Evolutionary conservation across 176 grass and related monocot genomes (phyloP).

Genomic region (Phoenix dactylifera): DNA sequence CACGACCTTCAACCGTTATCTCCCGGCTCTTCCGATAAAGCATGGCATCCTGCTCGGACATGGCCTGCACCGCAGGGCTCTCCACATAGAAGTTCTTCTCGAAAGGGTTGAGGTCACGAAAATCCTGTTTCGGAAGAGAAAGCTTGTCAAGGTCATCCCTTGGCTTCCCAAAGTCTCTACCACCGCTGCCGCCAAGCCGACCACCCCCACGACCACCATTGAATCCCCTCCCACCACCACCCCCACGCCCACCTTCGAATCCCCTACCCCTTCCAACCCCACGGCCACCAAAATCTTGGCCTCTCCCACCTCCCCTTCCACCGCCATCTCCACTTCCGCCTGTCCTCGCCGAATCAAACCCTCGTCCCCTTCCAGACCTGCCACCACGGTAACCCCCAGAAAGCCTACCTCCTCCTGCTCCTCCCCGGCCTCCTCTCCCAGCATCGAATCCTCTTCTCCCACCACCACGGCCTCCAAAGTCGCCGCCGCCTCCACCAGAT

Average conservation of each 20-base stretch:
- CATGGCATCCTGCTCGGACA: conserved; percentile 61
- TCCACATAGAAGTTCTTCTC: conserved; percentile 97
- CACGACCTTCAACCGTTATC: conserved; percentile 65
- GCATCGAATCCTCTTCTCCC: too few species aligned
- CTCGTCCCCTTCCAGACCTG: conserved; percentile 9
- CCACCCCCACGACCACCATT: conserved; percentile 16
- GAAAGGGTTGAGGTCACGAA: conserved; percentile 67
- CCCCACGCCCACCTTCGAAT: conserved; percentile 10
- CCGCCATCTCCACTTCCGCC: conserved; percentile 12
- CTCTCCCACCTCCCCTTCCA: conserved; percentile 10
- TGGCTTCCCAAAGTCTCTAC: conserved; percentile 35
- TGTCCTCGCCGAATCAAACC: conserved; percentile 10
- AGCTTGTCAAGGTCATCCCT: conserved; percentile 61
- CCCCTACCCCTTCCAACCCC: conserved; percentile 18
- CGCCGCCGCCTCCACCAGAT: conserved; percentile 1
- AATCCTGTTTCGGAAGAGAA: conserved; percentile 61
- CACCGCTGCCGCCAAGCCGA: conserved; percentile 21
- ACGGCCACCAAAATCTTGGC: conserved; percentile 6
- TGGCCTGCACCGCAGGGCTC: conserved; percentile 58
- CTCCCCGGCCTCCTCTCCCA: conserved; percentile 6
- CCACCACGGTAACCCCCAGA: conserved; percentile 27
- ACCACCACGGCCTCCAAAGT: background rate
- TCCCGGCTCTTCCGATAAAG: conserved; percentile 53
- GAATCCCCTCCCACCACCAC: conserved; percentile 23
- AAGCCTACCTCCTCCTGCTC: conserved; percentile 27